A percentile compares a stretch with the other conserved stretches of the same genome.
Evolutionary conservation across 1,139 yeast species (phyloP).

Genomic region (Eremothecium coryli): DNA sequence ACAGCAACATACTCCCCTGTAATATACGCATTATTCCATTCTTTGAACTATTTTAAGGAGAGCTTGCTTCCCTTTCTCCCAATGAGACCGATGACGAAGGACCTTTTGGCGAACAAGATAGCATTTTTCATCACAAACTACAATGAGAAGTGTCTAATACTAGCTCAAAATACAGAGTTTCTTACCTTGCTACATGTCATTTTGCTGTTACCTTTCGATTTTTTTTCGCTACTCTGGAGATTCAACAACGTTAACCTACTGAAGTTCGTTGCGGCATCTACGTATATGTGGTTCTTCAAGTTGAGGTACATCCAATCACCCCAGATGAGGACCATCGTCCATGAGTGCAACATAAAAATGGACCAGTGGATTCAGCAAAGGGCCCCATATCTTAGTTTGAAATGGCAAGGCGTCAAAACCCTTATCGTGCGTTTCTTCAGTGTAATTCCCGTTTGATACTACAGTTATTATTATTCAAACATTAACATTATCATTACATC

Average conservation of each 20-base stretch:
- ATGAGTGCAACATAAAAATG: constrained; percentile 11
- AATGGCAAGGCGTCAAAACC: constrained; percentile 18
- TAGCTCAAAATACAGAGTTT: constrained; percentile 26
- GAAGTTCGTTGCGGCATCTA: constrained; percentile 13
- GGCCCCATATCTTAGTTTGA: constrained; percentile 11
- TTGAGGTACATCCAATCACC: constrained; percentile 21
- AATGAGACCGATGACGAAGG: constrained; percentile 15
- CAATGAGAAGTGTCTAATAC: constrained; percentile 20
- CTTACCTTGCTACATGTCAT: constrained; percentile 20
- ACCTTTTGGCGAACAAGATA: constrained; percentile 14
- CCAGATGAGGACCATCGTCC: constrained; percentile 14
- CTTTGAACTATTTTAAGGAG: constrained; percentile 40
- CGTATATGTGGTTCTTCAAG: constrained; percentile 25
- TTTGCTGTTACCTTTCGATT: constrained; percentile 16
- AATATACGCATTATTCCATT: constrained; percentile 51
- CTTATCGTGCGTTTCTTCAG: constrained; percentile 14
- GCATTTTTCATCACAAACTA: constrained; percentile 19
- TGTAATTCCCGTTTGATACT: constrained; percentile 10
- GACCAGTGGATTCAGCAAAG: constrained; percentile 11
- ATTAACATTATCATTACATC: too few relatives aligned
- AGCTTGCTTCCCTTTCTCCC: constrained; percentile 31
- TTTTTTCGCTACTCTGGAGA: constrained; percentile 11
- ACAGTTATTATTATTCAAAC: too few relatives aligned
- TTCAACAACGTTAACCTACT: constrained; percentile 11
- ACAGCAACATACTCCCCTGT: constrained; percentile 45